phyloP scores from a whole-genome alignment of 192 early-diverging fungal genomes.

The Neocallimastix lanati region DNA sequence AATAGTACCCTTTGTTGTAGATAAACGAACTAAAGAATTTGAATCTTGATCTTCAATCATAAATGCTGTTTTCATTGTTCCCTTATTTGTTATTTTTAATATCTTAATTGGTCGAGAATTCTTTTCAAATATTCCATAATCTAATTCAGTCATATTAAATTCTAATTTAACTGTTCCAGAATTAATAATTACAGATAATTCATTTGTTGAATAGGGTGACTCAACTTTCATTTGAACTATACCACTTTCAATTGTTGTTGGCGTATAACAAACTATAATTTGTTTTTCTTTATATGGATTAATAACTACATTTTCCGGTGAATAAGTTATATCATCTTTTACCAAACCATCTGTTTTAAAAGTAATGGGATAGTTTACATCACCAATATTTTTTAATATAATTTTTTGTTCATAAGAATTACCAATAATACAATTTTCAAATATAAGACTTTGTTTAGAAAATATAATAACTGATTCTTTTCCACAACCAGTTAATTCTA shows the following conservation, averaged over 20 bases:
- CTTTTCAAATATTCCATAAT: slow-evolving; percentile 49
- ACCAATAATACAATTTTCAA: slow-evolving; percentile 42
- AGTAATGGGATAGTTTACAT: slow-evolving; percentile 45
- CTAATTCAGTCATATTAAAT: slow-evolving; percentile 19
- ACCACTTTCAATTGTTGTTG: slow-evolving; percentile 20
- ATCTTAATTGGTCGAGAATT: slow-evolving; percentile 17
- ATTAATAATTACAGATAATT: slow-evolving; percentile 31
- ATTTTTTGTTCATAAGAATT: slow-evolving; percentile 45
- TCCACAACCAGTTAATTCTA: slow-evolving; percentile 37
- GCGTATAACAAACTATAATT: slow-evolving; percentile 28
- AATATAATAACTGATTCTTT: slow-evolving; percentile 45
- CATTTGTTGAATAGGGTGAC: slow-evolving; percentile 36
- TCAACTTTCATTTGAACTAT: slow-evolving; percentile 25
- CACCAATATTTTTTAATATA: slow-evolving; percentile 42
- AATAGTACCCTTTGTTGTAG: slow-evolving; percentile 22
- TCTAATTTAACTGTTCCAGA: slow-evolving; percentile 30
- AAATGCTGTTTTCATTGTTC: slow-evolving; percentile 33
- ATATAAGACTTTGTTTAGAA: slow-evolving; percentile 32
- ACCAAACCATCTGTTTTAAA: slow-evolving; percentile 32
- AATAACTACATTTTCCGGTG: slow-evolving; percentile 29
- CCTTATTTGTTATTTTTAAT: slow-evolving; percentile 24
- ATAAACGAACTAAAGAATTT: slow-evolving; percentile 32
- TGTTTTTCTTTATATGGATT: slow-evolving; percentile 31
- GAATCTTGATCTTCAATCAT: slow-evolving; percentile 17
- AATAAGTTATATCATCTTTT: slow-evolving; percentile 23